Conservation (phyloP, 371 early-diverging fungal species). For the Syncephalastrum racemosum region DNA sequence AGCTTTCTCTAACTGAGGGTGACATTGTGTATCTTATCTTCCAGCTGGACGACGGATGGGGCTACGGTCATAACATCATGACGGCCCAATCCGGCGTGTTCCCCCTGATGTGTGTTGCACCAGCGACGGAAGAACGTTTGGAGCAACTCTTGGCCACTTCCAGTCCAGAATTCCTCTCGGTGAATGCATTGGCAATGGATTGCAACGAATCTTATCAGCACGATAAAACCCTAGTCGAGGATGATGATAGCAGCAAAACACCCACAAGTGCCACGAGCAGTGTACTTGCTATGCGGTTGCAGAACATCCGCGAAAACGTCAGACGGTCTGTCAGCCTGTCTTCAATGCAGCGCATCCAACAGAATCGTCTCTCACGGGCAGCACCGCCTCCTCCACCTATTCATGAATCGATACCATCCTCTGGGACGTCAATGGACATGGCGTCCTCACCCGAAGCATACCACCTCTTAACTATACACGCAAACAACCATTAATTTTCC, state of each 20-base stretch:
- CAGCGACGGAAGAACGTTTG: constrained; percentile 28
- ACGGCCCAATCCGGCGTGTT: constrained; percentile 65
- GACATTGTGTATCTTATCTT: constrained; percentile 61
- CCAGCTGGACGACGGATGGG: constrained; percentile 71
- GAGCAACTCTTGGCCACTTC: constrained; percentile 25
- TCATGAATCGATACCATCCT: too few species aligned
- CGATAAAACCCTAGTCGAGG: constrained; percentile 14
- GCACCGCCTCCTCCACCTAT: constrained; percentile 1
- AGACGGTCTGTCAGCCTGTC: constrained; percentile 17
- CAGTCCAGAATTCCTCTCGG: not conserved
- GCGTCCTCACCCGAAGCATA: too few species aligned
- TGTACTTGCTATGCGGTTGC: constrained; percentile 8
- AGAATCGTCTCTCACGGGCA: constrained; percentile 7
- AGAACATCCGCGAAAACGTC: constrained; percentile 13
- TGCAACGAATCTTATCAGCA: constrained; percentile 1
- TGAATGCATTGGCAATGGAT: too few species aligned
- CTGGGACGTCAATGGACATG: too few species aligned
- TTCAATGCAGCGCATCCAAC: constrained; percentile 8
- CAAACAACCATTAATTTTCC: too few species aligned
- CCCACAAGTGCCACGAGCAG: constrained; percentile 1
- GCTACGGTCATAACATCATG: constrained; percentile 59
- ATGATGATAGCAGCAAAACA: not conserved
- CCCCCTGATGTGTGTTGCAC: constrained; percentile 60
- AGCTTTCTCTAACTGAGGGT: constrained; percentile 55
- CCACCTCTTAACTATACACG: too few species aligned